Conservation (phyloP, 1,139 yeast species). For the Pneumocystis oryctolagi region DNA sequence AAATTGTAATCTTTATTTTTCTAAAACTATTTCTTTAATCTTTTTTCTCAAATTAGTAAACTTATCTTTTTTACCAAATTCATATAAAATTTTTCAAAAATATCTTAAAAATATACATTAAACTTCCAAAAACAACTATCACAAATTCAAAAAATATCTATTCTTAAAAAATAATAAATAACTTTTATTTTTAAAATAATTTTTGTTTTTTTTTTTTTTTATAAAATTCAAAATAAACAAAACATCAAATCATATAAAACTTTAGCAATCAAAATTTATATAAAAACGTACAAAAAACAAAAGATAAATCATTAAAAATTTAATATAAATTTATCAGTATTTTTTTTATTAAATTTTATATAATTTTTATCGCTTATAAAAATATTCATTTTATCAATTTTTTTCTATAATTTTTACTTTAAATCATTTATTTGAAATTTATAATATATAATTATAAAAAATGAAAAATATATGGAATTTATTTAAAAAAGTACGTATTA, state of each 20-base stretch:
- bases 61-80: not conserved
- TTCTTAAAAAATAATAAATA: not conserved
- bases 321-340: not conserved
- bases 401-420: not conserved
- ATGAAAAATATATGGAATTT: not conserved
- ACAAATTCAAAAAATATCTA: not conserved
- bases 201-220: not conserved
- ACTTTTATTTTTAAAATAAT: not conserved
- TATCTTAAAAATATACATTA: not conserved
- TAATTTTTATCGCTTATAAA: not conserved
- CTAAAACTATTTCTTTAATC: not conserved
- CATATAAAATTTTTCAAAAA: not conserved
- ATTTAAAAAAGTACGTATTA: not conserved
- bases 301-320: not conserved
- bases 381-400: not conserved
- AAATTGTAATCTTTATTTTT: too few species aligned
- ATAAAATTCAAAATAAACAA: not conserved
- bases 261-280: not conserved
- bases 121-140: too few species aligned
- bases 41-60: not conserved
- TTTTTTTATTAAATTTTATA: not conserved
- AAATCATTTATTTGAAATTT: not conserved
- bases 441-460: not conserved
- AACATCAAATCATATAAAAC: not conserved
- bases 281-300: not conserved